Percentiles rank a stretch among this genome's conserved stretches.
These are phyloP conservation scores for Cordyceps javanica DNA, from an alignment of 2,329 filamentous ascomycete species.

Conservation along the genomic window DNA sequence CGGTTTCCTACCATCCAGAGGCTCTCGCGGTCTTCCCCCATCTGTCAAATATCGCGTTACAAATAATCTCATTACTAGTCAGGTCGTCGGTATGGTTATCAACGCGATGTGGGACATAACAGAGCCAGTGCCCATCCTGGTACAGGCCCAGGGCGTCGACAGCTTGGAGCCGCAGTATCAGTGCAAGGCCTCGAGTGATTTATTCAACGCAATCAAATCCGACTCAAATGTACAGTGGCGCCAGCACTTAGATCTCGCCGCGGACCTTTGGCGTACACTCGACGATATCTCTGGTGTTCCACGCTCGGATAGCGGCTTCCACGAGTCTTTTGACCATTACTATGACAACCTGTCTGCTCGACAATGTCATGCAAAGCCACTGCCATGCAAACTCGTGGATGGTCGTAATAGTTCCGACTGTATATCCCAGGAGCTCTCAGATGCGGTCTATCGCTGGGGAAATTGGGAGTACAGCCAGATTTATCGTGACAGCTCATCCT, in stretches of 20 bases:
- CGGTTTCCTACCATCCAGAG: constrained; percentile 53
- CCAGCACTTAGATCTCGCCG: constrained; percentile 53
- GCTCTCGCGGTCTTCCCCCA: constrained; percentile 32
- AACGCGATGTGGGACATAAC: constrained; percentile 57
- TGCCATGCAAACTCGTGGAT: constrained; percentile 57
- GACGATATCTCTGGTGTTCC: constrained; percentile 64
- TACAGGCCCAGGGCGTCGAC: constrained; percentile 56
- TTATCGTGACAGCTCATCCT: constrained; percentile 60
- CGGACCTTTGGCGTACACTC: constrained; percentile 49
- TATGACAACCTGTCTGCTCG: constrained; percentile 77
- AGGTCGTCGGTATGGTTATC: constrained; percentile 71
- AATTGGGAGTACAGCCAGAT: constrained; percentile 77
- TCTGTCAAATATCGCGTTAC: constrained; percentile 65
- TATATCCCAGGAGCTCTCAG: constrained; percentile 54
- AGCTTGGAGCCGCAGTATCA: constrained; percentile 68
- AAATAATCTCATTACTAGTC: constrained; percentile 75
- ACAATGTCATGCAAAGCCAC: constrained; percentile 66
- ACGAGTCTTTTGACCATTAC: constrained; percentile 72
- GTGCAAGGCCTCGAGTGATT: constrained; percentile 46
- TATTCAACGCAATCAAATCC: constrained; percentile 40
- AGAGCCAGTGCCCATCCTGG: constrained; percentile 37
- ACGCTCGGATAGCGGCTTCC: constrained; percentile 53
- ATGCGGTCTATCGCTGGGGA: constrained; percentile 68
- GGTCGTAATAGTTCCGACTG: constrained; percentile 47
- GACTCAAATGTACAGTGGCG: constrained; percentile 49